Conservation (phyloP, 352 stramenopile genomes). For the Blastocystis sp. region DNA sequence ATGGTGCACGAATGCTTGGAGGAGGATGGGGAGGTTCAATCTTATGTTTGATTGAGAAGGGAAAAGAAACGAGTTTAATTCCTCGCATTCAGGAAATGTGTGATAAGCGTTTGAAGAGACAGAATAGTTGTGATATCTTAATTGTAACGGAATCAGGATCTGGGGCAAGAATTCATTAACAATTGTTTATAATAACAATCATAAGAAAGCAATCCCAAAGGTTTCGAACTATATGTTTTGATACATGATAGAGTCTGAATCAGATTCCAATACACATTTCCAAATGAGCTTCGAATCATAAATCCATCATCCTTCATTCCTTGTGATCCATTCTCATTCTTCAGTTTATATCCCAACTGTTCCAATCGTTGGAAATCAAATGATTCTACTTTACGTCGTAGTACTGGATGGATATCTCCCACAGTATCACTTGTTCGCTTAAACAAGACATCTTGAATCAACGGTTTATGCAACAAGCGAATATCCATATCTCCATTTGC, state of each 20-base stretch:
- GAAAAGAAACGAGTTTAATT: slow-evolving; percentile 43
- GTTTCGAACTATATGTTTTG: background rate
- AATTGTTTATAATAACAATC: background rate
- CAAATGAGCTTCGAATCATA: background rate
- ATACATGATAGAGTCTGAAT: background rate
- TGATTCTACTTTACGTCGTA: background rate
- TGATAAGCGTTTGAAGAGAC: background rate
- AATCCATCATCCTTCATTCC: background rate
- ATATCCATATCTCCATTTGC: background rate
- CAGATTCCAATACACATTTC: background rate
- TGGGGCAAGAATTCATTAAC: background rate
- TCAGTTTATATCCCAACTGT: slow-evolving; percentile 24
- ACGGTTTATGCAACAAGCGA: slow-evolving; percentile 1
- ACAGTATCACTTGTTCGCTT: background rate
- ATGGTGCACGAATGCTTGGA: slow-evolving; percentile 32
- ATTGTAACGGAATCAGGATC: slow-evolving; percentile 12
- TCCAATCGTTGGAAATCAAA: slow-evolving; percentile 27
- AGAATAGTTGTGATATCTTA: slow-evolving; percentile 48
- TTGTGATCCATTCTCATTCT: background rate
- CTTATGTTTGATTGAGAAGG: slow-evolving; percentile 37
- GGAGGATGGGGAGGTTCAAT: slow-evolving; percentile 45
- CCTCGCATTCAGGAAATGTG: slow-evolving; percentile 34
- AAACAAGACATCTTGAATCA: slow-evolving; percentile 14
- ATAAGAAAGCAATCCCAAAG: background rate
- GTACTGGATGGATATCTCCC: background rate